Base-by-base conservation (phyloP, 2,329 filamentous ascomycete species). In the Raffaelea arxii region DNA sequence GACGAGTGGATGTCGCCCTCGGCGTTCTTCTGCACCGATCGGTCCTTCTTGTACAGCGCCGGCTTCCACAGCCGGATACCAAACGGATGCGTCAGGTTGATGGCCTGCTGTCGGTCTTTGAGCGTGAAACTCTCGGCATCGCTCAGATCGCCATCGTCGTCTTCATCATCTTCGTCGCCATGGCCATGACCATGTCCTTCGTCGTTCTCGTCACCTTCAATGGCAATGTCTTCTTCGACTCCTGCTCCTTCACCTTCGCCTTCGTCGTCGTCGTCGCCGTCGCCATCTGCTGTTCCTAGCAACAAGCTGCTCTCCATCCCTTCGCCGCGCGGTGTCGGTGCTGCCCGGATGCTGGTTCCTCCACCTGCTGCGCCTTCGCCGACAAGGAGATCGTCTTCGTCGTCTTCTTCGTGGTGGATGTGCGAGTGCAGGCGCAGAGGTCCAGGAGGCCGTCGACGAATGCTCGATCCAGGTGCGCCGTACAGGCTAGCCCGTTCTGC, bases 21-120 rank as follows among this genome's bases (percentile, higher is more conserved):
- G 6, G 92, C 92, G 41, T 83, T 94, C 65, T 94, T 92, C 63
- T 97, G 89, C 32, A 98, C 94, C 1, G 92, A 98, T 47, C 92
- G 82, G 57, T 85, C 83, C 65, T 98, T 98, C 68, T 98, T 98
- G 75, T 98, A 98, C 52, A 98, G 65, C 2, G 92, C 94, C 38
- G 92, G 92, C 65, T 98, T 98, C 92, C 92, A 98, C 53, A 98
- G 87, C 62, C 94, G 82, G 61, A 98, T 97, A 72, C 92, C 92
- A 58, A 98, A 98, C 1, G 92, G 92, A 71, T 98, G 92, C 1
- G 92, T 98, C 63, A 95, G 84, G 67, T 98, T 98, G 72, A 98
- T 98, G 54, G 92, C 92, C 62, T 95, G 82, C 66, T 98, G 92
- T 47, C 92, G 81, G 64, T 98, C 92, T 64, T 94, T 95, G 56